Conservation (phyloP, 139 green algal genomes). For the Choricystis sp. region DNA sequence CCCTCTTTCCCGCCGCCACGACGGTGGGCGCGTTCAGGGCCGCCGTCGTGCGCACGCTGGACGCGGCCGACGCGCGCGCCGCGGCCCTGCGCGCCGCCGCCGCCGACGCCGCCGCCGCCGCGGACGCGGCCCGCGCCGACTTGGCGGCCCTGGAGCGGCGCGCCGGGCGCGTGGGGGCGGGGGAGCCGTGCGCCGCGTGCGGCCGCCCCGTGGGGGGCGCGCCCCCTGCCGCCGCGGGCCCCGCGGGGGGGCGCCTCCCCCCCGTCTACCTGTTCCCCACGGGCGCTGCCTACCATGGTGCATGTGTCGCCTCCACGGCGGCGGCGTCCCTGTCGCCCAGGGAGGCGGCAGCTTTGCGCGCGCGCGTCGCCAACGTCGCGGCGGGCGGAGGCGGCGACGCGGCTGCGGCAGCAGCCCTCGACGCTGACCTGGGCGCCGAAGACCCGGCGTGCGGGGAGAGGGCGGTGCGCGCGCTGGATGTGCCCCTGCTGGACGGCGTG, state of each 20-base stretch:
- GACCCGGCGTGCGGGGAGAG: slow-evolving; percentile 2
- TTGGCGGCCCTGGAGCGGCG: slow-evolving; percentile 23
- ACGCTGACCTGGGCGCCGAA: neutral
- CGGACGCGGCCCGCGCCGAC: slow-evolving; percentile 38
- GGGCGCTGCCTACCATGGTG: slow-evolving; percentile 42
- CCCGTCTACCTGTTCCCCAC: slow-evolving; percentile 65
- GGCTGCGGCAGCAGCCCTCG: neutral
- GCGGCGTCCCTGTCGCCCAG: neutral
- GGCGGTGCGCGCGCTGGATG: neutral
- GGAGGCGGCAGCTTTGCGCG: neutral
- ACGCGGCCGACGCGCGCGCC: slow-evolving; percentile 77
- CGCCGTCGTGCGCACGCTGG: slow-evolving; percentile 49
- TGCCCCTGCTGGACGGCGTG: neutral
- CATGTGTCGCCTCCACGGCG: slow-evolving; percentile 39
- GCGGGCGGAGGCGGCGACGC: neutral
- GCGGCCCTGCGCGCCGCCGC: slow-evolving; percentile 39
- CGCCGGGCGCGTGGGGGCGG: slow-evolving; percentile 18
- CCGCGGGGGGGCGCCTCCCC: slow-evolving; percentile 33
- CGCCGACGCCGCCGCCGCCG: slow-evolving; percentile 50
- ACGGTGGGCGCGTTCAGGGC: slow-evolving; percentile 91
- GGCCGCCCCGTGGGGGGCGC: slow-evolving; percentile 19
- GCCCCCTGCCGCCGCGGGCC: slow-evolving; percentile 17
- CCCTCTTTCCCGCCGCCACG: slow-evolving; percentile 92
- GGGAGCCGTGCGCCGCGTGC: slow-evolving; percentile 41
- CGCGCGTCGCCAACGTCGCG: neutral